phyloP scores from a whole-genome alignment of 129 eudicot genomes.

The Silybum marianum region DNA sequence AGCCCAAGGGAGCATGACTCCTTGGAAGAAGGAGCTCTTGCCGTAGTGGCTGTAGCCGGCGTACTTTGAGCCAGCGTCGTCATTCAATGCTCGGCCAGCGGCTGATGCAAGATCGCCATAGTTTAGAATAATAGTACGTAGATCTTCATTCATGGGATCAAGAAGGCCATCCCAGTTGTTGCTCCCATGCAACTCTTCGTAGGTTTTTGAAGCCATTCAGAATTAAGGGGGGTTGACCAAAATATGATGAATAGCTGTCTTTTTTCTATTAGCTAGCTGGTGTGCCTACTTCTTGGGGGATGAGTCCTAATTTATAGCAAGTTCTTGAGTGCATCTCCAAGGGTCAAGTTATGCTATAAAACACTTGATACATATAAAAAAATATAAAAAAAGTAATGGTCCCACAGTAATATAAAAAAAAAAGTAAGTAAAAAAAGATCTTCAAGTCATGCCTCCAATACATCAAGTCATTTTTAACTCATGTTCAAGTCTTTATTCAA shows the following conservation, averaged over 20 bases:
- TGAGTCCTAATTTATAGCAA: constrained; percentile 18
- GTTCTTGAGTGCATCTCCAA: too few relatives aligned
- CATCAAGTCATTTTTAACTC: too few relatives aligned
- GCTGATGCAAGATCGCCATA: constrained; percentile 75
- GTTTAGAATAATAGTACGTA: constrained; percentile 49
- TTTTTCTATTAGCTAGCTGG: too few relatives aligned
- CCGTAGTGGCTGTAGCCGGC: constrained; percentile 43
- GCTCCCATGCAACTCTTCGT: constrained; percentile 37
- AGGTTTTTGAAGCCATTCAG: constrained; percentile 21
- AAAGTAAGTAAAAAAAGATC: too few relatives aligned
- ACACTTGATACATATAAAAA: too few relatives aligned
- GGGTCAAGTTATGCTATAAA: too few relatives aligned
- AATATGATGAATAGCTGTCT: neutral
- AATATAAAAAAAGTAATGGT: too few relatives aligned
- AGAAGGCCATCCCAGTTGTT: constrained; percentile 63
- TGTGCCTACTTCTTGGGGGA: neutral
- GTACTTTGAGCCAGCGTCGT: constrained; percentile 48
- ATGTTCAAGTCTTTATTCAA: too few relatives aligned
- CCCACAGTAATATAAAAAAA: too few relatives aligned
- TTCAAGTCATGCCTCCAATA: too few relatives aligned
- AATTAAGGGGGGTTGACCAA: neutral
- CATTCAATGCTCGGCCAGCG: constrained; percentile 56
- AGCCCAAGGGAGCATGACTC: constrained; percentile 33
- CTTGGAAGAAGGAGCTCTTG: constrained; percentile 29
- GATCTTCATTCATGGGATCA: constrained; percentile 53